A percentile compares a stretch with the other conserved stretches of the same genome.
Evolutionary conservation across 306 rosid species (phyloP).

Genomic region (Pterocarpus santalinus): DNA sequence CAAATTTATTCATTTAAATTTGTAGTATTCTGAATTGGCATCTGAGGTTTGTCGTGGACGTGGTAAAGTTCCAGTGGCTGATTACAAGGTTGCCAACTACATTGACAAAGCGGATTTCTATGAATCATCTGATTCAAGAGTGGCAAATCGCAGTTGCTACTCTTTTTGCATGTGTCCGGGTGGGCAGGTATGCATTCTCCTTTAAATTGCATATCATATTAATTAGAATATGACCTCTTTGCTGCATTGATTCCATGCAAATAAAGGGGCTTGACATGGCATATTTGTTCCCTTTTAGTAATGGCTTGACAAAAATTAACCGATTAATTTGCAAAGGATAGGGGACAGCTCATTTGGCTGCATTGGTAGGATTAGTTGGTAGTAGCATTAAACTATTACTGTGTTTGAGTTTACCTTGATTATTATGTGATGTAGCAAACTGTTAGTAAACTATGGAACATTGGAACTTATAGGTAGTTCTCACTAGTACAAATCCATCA

Average conservation of each 20-base stretch:
- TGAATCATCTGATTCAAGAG: constrained; percentile 51
- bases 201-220: constrained; percentile 40
- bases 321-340: constrained; percentile 5
- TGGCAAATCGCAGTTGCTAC: constrained; percentile 77
- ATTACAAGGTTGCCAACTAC: constrained; percentile 85
- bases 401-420: constrained; percentile 6
- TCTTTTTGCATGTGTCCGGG: constrained; percentile 99
- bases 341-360: constrained; percentile 29
- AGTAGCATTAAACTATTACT: constrained; percentile 25
- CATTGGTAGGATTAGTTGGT: not conserved
- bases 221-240: constrained; percentile 34
- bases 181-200: constrained; percentile 79
- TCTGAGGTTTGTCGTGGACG: constrained; percentile 84
- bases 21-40: constrained; percentile 90
- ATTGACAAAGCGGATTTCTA: constrained; percentile 50
- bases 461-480: constrained; percentile 84
- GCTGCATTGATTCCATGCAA: constrained; percentile 29
- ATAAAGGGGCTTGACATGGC: constrained; percentile 5
- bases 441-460: constrained; percentile 30
- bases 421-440: constrained; percentile 36
- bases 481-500: constrained; percentile 89
- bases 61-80: constrained; percentile 97
- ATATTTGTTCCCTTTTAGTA: not conserved
- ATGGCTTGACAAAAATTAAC: not conserved
- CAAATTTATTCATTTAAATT: constrained; percentile 38